phyloP scores from a whole-genome alignment of 2,329 filamentous ascomycete genomes.

The Pseudopyricularia cyperi region DNA sequence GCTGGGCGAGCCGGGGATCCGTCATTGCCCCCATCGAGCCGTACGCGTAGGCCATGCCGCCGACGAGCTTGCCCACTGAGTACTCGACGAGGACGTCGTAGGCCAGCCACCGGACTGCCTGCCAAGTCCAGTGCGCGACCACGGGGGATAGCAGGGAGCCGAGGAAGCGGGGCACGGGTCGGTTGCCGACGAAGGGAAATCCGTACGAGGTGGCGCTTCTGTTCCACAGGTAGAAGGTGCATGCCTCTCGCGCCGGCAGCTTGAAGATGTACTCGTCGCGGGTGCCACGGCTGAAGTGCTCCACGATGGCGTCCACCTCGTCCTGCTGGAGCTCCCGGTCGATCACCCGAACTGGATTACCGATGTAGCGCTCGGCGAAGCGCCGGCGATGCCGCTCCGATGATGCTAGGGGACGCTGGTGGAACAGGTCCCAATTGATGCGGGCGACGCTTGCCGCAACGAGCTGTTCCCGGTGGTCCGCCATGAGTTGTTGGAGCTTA shows the following conservation, averaged over 20 bases:
- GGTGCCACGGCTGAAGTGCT: constrained; percentile 4
- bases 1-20: background rate
- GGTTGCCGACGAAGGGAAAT: constrained; percentile 8
- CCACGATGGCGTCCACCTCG: constrained; percentile 8
- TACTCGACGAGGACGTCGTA: background rate
- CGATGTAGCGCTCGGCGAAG: constrained; percentile 5
- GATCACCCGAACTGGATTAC: constrained; percentile 3
- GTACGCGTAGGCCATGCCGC: background rate
- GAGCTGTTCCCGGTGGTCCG: background rate
- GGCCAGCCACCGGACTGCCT: background rate
- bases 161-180: constrained; percentile 5
- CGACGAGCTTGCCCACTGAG: background rate
- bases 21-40: background rate
- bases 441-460: background rate
- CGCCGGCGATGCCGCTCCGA: constrained; percentile 5
- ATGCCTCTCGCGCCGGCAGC: constrained; percentile 5
- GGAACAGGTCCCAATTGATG: background rate
- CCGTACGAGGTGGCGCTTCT: constrained; percentile 6
- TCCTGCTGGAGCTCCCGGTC: constrained; percentile 6
- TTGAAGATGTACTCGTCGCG: constrained; percentile 1
- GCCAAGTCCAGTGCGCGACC: constrained; percentile 2
- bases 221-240: constrained; percentile 3
- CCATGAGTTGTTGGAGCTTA: background rate
- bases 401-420: constrained; percentile 3
- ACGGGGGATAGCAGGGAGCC: constrained; percentile 5